Evolutionary conservation across 495 filamentous ascomycete species (phyloP).

Genomic region (Friedmanniomyces simplex): DNA sequence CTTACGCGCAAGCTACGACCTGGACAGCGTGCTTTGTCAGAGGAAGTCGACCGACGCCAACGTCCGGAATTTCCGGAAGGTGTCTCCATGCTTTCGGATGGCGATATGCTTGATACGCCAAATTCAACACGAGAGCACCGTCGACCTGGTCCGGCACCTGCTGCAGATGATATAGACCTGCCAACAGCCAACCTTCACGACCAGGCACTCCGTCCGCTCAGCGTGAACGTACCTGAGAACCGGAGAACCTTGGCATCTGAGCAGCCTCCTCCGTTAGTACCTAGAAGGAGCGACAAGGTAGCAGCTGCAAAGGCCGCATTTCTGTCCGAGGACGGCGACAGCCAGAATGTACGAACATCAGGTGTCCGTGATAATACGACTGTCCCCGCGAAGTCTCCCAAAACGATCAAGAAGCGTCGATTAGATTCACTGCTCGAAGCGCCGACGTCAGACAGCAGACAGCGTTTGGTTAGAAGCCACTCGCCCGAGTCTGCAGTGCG

Average conservation of each 20-base stretch:
- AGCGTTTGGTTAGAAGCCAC: background rate
- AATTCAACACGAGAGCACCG: background rate
- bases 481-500: background rate
- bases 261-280: background rate
- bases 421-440: background rate
- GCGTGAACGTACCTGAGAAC: slow-evolving; percentile 5
- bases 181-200: background rate
- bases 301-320: slow-evolving; percentile 6
- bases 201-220: background rate
- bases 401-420: background rate
- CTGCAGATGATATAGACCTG: background rate
- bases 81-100: slow-evolving; percentile 10
- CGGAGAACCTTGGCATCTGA: background rate
- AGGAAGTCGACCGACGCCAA: background rate
- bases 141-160: background rate
- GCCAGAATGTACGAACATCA: slow-evolving; percentile 1
- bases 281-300: slow-evolving; percentile 1
- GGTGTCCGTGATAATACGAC: background rate
- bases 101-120: background rate
- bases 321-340: slow-evolving; percentile 20
- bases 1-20: too few relatives aligned
- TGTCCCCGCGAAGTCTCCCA: too few relatives aligned
- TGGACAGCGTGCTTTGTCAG: background rate
- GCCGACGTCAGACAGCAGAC: background rate
- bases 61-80: background rate